Conservation (phyloP, 2,329 filamentous ascomycete species). For the Ascochyta pisi region DNA sequence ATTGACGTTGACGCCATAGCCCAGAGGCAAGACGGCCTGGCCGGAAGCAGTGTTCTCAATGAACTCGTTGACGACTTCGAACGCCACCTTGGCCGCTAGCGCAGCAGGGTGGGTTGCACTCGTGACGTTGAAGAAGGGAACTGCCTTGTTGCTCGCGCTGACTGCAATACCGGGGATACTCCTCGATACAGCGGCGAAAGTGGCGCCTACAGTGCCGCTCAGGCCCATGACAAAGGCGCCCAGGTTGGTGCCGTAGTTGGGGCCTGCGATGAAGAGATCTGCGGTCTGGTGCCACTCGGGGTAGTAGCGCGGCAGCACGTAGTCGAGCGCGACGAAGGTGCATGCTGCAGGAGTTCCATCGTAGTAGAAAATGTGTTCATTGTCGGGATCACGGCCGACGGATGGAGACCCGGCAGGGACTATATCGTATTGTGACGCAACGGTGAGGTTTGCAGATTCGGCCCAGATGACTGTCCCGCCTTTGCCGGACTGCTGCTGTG, state of each 20-base stretch:
- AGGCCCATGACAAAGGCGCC: constrained; percentile 57
- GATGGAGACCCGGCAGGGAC: constrained; percentile 57
- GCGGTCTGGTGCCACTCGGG: constrained; percentile 56
- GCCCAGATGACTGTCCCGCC: constrained; percentile 56
- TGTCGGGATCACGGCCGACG: constrained; percentile 59
- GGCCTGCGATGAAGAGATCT: constrained; percentile 63
- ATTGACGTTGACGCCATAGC: constrained; percentile 62
- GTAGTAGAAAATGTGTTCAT: constrained; percentile 66
- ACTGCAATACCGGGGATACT: constrained; percentile 60
- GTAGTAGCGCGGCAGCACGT: constrained; percentile 56
- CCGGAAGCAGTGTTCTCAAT: constrained; percentile 47
- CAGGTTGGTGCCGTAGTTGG: constrained; percentile 63
- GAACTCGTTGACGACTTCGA: constrained; percentile 55
- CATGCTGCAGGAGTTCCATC: constrained; percentile 65
- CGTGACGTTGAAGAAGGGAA: constrained; percentile 54
- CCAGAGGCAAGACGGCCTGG: constrained; percentile 53
- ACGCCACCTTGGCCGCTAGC: constrained; percentile 52
- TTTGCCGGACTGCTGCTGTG: constrained; percentile 55
- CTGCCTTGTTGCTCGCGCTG: constrained; percentile 52
- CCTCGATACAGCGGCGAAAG: constrained; percentile 59
- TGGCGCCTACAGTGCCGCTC: constrained; percentile 51
- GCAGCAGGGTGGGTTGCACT: constrained; percentile 55
- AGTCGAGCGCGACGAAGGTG: constrained; percentile 64
- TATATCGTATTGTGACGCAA: constrained; percentile 54
- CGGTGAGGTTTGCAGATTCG: constrained; percentile 51